phyloP scores from a whole-genome alignment of 1,284 basidiomycete species.

The Malassezia slooffiae region DNA sequence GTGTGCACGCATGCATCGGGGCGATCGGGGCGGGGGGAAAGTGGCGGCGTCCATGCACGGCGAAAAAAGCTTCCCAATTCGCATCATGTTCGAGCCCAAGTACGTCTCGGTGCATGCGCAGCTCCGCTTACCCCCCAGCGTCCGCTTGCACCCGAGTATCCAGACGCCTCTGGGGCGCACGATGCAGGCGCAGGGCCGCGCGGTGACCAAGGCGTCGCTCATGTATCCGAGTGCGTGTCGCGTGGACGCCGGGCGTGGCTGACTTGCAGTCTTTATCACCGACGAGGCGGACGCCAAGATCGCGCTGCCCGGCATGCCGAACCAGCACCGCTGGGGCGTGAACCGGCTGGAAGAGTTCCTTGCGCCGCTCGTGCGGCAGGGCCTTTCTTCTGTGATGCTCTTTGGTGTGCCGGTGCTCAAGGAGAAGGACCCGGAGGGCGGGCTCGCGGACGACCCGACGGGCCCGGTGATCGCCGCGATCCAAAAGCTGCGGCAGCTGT shows the following conservation, averaged over 20 bases:
- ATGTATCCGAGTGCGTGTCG: conserved; percentile 36
- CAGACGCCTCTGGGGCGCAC: conserved; percentile 21
- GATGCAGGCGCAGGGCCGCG: conserved; percentile 29
- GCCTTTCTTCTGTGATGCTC: conserved; percentile 79
- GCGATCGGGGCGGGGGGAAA: too few species aligned
- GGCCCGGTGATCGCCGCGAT: conserved; percentile 91
- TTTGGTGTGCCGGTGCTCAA: conserved; percentile 76
- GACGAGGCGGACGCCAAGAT: conserved; percentile 32
- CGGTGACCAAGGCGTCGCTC: conserved; percentile 36
- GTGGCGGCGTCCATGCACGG: too few species aligned
- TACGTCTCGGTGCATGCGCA: too few species aligned
- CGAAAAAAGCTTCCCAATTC: too few species aligned
- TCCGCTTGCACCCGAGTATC: conserved; percentile 19
- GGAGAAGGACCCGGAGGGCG: conserved; percentile 65
- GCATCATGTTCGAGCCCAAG: too few species aligned
- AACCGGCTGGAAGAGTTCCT: conserved; percentile 82
- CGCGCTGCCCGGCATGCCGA: conserved; percentile 33
- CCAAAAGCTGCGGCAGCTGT: conserved; percentile 62
- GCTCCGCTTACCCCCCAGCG: too few species aligned
- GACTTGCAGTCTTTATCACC: conserved; percentile 34
- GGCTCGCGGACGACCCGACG: conserved; percentile 73
- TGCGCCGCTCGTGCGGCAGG: conserved; percentile 74
- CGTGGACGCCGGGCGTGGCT: background rate
- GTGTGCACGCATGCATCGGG: too few species aligned
- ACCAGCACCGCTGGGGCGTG: conserved; percentile 63